Base-by-base conservation (phyloP, 163 green algal species). In the Coccomyxa subellipsoidea region DNA sequence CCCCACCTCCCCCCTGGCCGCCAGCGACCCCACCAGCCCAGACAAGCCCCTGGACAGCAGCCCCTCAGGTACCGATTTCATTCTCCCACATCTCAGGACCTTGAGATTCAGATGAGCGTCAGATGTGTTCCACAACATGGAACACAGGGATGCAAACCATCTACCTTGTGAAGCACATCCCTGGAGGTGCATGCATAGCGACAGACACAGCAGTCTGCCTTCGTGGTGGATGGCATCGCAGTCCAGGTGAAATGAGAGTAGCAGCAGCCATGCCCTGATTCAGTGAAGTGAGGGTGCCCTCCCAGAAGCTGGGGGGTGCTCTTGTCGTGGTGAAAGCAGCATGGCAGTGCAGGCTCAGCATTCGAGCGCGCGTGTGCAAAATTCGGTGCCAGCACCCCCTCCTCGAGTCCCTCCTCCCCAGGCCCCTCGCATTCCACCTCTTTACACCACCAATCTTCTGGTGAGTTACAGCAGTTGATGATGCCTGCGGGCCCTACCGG, bases 1-100 rank as follows among this genome's bases (percentile, higher is more conserved):
- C 34, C 40, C 31, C 80, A 73, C 80, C 35, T 47, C 40, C 38
- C 80, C 70, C 77, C 77, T 36, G 38, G 71, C 40, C 53, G 39
- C 0, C 27, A n/a, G n/a, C n/a, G 72, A 31, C 12, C 37, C 27
- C 72, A 78, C 27, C 69, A 76, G 69, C 31, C 31, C 69, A 34
- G 31, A 37, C 69, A 76, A 76, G 32, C 23, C 47, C 29, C 66
- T 34, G 66, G 66, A 73, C 18, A 73, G 8, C 66, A 34, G 66
- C 66, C n/a, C 66, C 66, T 34, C 66, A 73, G 66, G 66, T 73
- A 73, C 66, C 4, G 47, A 12, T 18, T 66, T 18, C 47, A 12
- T 66, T 12, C 12, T 18, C 47, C 47, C 12, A 66, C 47, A 12
- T 66, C 47, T 66, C 18, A 18, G 47, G 18, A 18, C 47, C n/a